Percentiles rank a stretch among this genome's conserved stretches.
These are phyloP conservation scores for Debaryomyces fabryi DNA, from an alignment of 1,139 yeast genomes.

Conservation along the genomic window DNA sequence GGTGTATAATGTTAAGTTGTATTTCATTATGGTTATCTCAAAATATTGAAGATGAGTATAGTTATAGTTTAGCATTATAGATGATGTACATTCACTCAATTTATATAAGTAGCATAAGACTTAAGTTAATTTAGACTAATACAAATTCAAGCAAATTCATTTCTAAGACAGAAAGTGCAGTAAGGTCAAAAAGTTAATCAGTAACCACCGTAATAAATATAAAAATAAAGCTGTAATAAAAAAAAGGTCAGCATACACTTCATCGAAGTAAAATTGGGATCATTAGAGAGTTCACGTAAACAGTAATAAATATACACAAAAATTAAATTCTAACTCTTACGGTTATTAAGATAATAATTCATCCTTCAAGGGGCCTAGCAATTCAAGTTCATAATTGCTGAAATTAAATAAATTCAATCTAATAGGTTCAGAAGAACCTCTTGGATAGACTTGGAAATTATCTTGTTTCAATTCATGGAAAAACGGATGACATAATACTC, in stretches of 20 bases:
- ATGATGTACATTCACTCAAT: slow-evolving; percentile 13
- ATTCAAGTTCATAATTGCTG: slow-evolving; percentile 54
- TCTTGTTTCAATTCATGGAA: slow-evolving; percentile 66
- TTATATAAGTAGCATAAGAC: slow-evolving; percentile 3
- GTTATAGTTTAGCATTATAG: slow-evolving; percentile 82
- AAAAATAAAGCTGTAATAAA: background rate
- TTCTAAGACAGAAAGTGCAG: background rate
- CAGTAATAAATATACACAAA: slow-evolving; percentile 3
- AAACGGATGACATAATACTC: slow-evolving; percentile 70
- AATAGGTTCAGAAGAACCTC: slow-evolving; percentile 48
- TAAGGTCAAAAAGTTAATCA: slow-evolving; percentile 8
- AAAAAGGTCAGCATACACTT: background rate
- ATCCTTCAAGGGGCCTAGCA: slow-evolving; percentile 47
- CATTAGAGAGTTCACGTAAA: slow-evolving; percentile 6
- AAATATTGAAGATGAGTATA: slow-evolving; percentile 92
- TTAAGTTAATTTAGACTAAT: slow-evolving; percentile 1
- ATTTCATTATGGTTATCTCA: slow-evolving; percentile 90
- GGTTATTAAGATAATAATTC: slow-evolving; percentile 26
- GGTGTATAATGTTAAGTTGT: slow-evolving; percentile 83
- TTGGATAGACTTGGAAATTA: slow-evolving; percentile 60
- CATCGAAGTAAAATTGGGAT: background rate
- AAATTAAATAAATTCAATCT: slow-evolving; percentile 53
- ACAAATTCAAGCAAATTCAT: background rate
- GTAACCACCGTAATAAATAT: background rate
- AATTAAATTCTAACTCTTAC: background rate